Percentiles rank a stretch among this genome's conserved stretches.
Conservation (phyloP, 75 land plant species). For the Picea sitchensis region DNA sequence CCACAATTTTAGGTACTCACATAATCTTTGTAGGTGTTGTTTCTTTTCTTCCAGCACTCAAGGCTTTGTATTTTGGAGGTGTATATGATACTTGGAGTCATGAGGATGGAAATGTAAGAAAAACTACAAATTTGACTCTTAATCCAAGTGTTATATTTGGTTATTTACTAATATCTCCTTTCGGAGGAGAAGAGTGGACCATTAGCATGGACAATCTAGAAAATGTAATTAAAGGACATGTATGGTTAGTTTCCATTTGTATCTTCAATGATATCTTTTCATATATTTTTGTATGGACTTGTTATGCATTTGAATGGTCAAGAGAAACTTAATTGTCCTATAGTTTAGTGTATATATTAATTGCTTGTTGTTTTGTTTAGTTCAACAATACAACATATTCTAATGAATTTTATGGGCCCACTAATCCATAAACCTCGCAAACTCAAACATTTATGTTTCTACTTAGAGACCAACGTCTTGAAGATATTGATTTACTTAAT, state of each 20-base stretch:
- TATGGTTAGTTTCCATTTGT: slow-evolving; percentile 12
- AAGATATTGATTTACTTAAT: too few relatives aligned
- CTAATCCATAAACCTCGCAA: slow-evolving; percentile 1
- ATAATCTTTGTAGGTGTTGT: background rate
- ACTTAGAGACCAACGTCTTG: background rate
- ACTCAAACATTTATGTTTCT: slow-evolving; percentile 20
- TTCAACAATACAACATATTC: slow-evolving; percentile 23
- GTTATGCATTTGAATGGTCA: background rate
- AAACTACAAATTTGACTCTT: slow-evolving; percentile 6
- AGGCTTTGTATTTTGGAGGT: background rate
- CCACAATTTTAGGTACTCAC: slow-evolving; percentile 11
- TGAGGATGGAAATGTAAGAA: background rate
- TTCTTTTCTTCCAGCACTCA: slow-evolving; percentile 5
- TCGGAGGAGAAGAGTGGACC: slow-evolving; percentile 24
- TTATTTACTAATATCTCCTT: slow-evolving; percentile 22
- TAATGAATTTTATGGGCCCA: slow-evolving; percentile 19
- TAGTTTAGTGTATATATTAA: slow-evolving; percentile 7
- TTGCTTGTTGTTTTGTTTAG: slow-evolving; percentile 19
- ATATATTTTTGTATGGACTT: slow-evolving; percentile 10
- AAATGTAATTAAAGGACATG: slow-evolving; percentile 17
- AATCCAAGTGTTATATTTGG: slow-evolving; percentile 9
- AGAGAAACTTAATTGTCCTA: slow-evolving; percentile 1
- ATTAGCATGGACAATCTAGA: slow-evolving; percentile 23
- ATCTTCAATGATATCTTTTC: background rate
- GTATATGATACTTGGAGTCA: background rate